Evolutionary conservation across 441 rosid genomes (phyloP).

Genomic region (Corymbia citriodora): DNA sequence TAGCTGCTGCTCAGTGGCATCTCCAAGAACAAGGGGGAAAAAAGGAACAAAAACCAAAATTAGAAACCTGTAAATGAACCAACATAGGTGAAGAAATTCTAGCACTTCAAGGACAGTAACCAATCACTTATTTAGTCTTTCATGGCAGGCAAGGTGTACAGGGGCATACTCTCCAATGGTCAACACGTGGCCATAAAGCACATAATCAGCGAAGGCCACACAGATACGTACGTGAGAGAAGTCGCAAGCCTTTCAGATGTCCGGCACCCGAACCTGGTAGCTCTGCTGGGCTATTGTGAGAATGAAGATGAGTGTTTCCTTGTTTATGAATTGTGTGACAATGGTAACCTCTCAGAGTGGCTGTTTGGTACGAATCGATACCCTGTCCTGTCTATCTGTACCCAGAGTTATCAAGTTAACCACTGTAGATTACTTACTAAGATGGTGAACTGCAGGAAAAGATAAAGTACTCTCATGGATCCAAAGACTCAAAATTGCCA

Average conservation of each 20-base stretch:
- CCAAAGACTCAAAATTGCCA: constrained; percentile 49
- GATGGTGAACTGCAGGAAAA: constrained; percentile 26
- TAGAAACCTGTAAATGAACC: neutral
- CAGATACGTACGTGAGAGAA: constrained; percentile 51
- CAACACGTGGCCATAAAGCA: constrained; percentile 46
- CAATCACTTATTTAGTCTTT: neutral
- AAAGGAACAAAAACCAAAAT: neutral
- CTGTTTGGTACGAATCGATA: constrained; percentile 32
- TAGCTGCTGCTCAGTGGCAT: neutral
- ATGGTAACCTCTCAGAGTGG: constrained; percentile 60
- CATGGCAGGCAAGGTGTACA: constrained; percentile 49
- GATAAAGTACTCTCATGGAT: constrained; percentile 46
- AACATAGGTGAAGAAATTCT: neutral
- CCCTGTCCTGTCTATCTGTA: neutral
- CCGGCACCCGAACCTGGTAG: constrained; percentile 53
- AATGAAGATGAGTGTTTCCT: constrained; percentile 43
- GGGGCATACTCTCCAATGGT: constrained; percentile 38
- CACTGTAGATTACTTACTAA: neutral
- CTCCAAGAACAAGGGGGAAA: neutral
- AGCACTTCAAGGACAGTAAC: neutral
- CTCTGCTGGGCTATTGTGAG: constrained; percentile 44
- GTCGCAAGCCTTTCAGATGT: constrained; percentile 52
- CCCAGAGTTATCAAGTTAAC: neutral
- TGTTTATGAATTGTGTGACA: constrained; percentile 48
- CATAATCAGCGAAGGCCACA: constrained; percentile 39